A percentile compares a stretch with the other conserved stretches of the same genome.
These are phyloP conservation scores for Paramyrothecium roridum DNA, from an alignment of 2,329 filamentous ascomycete species.

Conservation along the genomic window DNA sequence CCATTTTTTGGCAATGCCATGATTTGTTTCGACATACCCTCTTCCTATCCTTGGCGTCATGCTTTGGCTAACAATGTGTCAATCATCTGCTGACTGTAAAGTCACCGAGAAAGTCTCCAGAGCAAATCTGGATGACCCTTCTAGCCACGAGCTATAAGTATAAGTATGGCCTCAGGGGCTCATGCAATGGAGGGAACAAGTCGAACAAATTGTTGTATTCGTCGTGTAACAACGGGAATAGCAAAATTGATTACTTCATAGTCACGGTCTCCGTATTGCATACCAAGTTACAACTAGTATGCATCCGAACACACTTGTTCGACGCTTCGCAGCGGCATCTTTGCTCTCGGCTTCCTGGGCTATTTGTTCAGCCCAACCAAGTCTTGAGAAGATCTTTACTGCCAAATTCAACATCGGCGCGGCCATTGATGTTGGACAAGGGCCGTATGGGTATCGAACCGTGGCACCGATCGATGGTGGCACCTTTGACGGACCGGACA, in stretches of 20 bases:
- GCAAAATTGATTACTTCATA: no score
- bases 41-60: neutral
- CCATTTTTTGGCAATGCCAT: no score
- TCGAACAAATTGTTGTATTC: no score
- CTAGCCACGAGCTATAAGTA: neutral
- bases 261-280: no score
- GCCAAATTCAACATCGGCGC: neutral
- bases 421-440: neutral
- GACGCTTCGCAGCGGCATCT: neutral
- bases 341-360: neutral
- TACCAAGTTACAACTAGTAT: no score
- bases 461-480: neutral
- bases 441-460: neutral
- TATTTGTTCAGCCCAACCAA: neutral
- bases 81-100: neutral
- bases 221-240: no score
- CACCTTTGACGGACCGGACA: neutral
- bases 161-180: neutral
- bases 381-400: neutral
- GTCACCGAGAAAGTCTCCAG: conserved; percentile 4
- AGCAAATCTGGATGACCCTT: neutral
- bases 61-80: neutral
- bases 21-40: no score
- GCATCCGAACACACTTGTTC: neutral
- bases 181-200: neutral